These are phyloP conservation scores for Wickerhamiella kurtzmanii DNA, from an alignment of 805 yeast genomes.

Conservation along the genomic window DNA sequence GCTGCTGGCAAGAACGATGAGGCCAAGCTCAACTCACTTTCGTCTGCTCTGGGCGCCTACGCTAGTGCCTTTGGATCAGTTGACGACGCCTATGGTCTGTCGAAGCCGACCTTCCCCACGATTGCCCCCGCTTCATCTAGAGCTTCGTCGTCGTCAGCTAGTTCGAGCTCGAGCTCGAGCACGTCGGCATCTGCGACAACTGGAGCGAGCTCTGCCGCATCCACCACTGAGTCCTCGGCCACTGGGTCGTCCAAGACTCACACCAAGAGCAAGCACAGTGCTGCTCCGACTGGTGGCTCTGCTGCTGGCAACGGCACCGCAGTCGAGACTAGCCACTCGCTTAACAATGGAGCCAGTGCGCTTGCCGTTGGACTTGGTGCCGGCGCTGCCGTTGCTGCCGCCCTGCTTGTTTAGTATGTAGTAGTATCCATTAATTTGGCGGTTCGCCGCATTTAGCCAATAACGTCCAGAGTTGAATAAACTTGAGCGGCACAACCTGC, in stretches of 20 bases:
- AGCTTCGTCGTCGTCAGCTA: not conserved
- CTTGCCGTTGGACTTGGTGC: constrained; percentile 13
- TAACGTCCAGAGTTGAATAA: too few species aligned
- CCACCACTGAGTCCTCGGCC: not conserved
- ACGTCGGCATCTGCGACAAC: not conserved
- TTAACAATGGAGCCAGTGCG: constrained; percentile 8
- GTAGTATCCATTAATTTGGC: too few species aligned
- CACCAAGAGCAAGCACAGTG: constrained; percentile 9
- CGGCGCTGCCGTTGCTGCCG: constrained; percentile 10
- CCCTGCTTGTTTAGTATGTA: constrained; percentile 7
- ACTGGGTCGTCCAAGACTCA: constrained; percentile 2
- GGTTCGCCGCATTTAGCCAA: not conserved
- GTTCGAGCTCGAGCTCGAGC: too few species aligned
- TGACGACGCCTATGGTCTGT: constrained; percentile 8
- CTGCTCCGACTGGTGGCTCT: constrained; percentile 2
- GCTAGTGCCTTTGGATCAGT: constrained; percentile 9
- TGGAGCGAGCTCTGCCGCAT: not conserved
- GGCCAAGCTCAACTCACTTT: constrained; percentile 6
- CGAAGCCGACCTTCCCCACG: constrained; percentile 2
- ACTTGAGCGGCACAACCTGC: too few species aligned
- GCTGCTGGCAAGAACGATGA: constrained; percentile 11
- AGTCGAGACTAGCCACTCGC: constrained; percentile 3
- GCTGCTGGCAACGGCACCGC: constrained; percentile 7
- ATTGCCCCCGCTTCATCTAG: constrained; percentile 9
- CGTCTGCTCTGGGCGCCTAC: constrained; percentile 7